Evolutionary conservation across 1,284 basidiomycete genomes (phyloP).

Genomic region (Thelephora terrestris): DNA sequence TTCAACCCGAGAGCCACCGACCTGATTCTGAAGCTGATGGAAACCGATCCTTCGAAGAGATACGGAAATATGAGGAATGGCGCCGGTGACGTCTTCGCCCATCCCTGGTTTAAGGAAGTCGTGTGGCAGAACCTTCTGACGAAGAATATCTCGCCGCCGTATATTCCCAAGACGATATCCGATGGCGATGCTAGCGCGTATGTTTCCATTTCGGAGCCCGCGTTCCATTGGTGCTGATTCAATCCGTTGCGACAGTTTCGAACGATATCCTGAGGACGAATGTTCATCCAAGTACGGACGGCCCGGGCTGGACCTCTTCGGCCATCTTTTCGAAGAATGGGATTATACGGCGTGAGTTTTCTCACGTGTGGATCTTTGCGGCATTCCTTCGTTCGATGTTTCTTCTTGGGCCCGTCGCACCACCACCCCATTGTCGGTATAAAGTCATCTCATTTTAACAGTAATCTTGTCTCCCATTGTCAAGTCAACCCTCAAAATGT

Average conservation of each 20-base stretch:
- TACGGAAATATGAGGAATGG: conserved; percentile 91
- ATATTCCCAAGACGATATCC: conserved; percentile 77
- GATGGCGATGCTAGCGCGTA: conserved; percentile 90
- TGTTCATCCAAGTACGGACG: conserved; percentile 48
- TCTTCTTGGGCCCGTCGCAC: too few species aligned
- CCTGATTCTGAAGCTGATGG: conserved; percentile 85
- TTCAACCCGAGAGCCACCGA: conserved; percentile 82
- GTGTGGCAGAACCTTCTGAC: conserved; percentile 83
- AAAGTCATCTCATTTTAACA: too few species aligned
- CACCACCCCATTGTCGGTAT: too few species aligned
- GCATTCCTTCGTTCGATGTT: too few species aligned
- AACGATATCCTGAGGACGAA: conserved; percentile 67
- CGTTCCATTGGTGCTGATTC: neutral
- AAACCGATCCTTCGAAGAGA: conserved; percentile 82
- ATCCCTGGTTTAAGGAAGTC: conserved; percentile 96
- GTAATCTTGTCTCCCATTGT: too few species aligned
- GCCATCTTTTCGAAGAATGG: conserved; percentile 54
- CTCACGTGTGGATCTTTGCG: too few species aligned
- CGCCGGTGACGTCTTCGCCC: conserved; percentile 91
- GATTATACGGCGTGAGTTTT: conserved; percentile 37
- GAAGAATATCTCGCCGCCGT: conserved; percentile 93
- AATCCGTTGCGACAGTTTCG: conserved; percentile 44
- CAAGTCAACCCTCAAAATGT: too few species aligned
- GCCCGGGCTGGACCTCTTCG: conserved; percentile 43
- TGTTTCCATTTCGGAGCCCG: conserved; percentile 24